Evolutionary conservation across 257 asterid species (phyloP).

Genomic region (Striga asiatica): DNA sequence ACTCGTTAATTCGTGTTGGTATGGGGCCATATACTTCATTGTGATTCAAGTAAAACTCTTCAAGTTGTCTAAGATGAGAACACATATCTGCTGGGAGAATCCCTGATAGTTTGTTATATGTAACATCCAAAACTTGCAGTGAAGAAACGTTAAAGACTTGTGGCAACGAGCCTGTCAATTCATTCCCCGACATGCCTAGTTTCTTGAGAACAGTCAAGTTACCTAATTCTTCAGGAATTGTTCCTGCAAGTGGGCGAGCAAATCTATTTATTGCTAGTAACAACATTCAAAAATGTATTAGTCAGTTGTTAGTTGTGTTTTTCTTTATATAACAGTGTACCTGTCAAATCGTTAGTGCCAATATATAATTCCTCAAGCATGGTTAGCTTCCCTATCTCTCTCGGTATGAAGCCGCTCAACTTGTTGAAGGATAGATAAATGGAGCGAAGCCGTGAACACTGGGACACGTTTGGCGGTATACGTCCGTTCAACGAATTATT

Average conservation of each 20-base stretch:
- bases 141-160: not conserved
- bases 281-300: too few species aligned
- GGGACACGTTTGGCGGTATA: slow-evolving; percentile 17
- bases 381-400: slow-evolving; percentile 8
- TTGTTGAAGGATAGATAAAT: slow-evolving; percentile 8
- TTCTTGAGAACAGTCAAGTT: not conserved
- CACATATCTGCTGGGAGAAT: not conserved
- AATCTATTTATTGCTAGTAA: too few species aligned
- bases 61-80: not conserved
- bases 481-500: slow-evolving; percentile 9
- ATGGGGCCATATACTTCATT: not conserved
- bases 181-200: not conserved
- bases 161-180: not conserved
- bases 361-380: slow-evolving; percentile 5
- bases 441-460: slow-evolving; percentile 13
- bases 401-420: slow-evolving; percentile 16
- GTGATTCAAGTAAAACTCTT: not conserved
- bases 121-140: not conserved
- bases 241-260: not conserved
- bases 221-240: not conserved
- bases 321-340: not conserved
- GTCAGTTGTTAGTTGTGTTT: too few species aligned
- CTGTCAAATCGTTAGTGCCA: not conserved
- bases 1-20: not conserved
- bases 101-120: not conserved